These are phyloP conservation scores for Hanseniaspora nectarophila DNA, from an alignment of 805 yeast species.

Conservation along the genomic window DNA sequence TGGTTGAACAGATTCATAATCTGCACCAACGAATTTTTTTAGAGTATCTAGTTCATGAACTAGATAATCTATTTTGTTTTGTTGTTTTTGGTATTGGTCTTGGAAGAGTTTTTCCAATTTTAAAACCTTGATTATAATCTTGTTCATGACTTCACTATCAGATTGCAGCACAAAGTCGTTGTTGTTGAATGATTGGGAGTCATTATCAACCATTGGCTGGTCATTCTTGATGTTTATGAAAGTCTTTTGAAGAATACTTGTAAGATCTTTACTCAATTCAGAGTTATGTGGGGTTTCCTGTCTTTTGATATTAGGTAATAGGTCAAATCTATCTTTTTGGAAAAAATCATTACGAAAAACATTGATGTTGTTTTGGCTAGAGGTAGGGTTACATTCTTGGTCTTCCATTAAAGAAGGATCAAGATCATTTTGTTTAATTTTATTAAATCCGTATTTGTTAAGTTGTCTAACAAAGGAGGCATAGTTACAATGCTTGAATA, in stretches of 20 bases:
- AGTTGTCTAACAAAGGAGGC: slow-evolving; percentile 90
- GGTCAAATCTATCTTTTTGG: slow-evolving; percentile 58
- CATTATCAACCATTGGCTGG: background rate
- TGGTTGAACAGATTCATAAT: background rate
- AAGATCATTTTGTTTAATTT: slow-evolving; percentile 70
- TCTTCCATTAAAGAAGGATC: slow-evolving; percentile 36
- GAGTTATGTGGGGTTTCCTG: slow-evolving; percentile 47
- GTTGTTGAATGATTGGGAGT: background rate
- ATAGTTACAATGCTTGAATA: slow-evolving; percentile 89
- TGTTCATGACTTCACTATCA: background rate
- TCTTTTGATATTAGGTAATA: slow-evolving; percentile 75
- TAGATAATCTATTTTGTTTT: background rate
- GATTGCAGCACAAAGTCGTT: background rate
- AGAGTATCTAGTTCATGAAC: background rate
- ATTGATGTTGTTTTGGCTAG: slow-evolving; percentile 56
- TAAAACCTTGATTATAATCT: slow-evolving; percentile 1
- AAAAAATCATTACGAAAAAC: slow-evolving; percentile 84
- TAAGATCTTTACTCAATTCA: background rate
- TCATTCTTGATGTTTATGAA: background rate
- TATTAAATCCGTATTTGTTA: slow-evolving; percentile 95
- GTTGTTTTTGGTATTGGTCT: background rate
- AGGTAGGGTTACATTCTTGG: slow-evolving; percentile 34
- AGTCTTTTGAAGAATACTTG: slow-evolving; percentile 9
- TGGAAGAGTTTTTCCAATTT: background rate
- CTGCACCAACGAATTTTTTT: background rate